A percentile compares a stretch with the other conserved stretches of the same genome.
Conservation (phyloP, 768 basidiomycete genomes). For the Tulasnella sp. region DNA sequence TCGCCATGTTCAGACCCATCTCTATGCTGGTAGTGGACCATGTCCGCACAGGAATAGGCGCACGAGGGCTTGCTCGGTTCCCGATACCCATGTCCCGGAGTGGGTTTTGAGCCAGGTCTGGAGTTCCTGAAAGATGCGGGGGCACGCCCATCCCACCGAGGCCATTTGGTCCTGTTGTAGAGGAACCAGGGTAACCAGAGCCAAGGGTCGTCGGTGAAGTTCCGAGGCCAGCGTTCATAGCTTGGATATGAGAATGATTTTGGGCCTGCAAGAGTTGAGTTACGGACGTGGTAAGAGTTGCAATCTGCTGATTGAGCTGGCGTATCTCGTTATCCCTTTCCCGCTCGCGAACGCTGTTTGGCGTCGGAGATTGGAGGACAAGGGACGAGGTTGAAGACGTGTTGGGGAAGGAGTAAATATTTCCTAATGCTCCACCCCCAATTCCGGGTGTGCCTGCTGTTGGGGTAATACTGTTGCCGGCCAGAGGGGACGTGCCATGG, state of each 20-base stretch:
- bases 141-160: slow-evolving; percentile 25
- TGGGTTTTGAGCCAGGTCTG: slow-evolving; percentile 23
- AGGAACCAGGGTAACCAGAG: background rate
- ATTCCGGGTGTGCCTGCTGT: slow-evolving; percentile 20
- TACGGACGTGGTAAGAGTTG: slow-evolving; percentile 76
- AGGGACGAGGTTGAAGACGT: slow-evolving; percentile 24
- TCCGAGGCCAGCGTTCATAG: slow-evolving; percentile 35
- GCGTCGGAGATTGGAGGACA: slow-evolving; percentile 13
- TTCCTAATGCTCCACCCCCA: background rate
- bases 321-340: slow-evolving; percentile 28
- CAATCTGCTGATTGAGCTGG: slow-evolving; percentile 54
- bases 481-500: slow-evolving; percentile 1
- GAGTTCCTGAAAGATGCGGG: slow-evolving; percentile 22
- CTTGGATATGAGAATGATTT: slow-evolving; percentile 48
- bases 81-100: slow-evolving; percentile 1
- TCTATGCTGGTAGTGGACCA: slow-evolving; percentile 84
- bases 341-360: slow-evolving; percentile 12
- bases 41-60: slow-evolving; percentile 70
- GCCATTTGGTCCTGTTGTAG: slow-evolving; percentile 5
- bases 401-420: slow-evolving; percentile 24
- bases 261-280: slow-evolving; percentile 78
- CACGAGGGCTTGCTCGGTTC: slow-evolving; percentile 59
- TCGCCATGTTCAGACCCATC: slow-evolving; percentile 52
- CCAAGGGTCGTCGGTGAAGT: slow-evolving; percentile 36
- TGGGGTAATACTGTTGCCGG: slow-evolving; percentile 21